Evolutionary conservation across 352 stramenopile species (phyloP), one percentile per base, ranked within the genome.

Genomic region (Phytophthora litchii): DNA sequence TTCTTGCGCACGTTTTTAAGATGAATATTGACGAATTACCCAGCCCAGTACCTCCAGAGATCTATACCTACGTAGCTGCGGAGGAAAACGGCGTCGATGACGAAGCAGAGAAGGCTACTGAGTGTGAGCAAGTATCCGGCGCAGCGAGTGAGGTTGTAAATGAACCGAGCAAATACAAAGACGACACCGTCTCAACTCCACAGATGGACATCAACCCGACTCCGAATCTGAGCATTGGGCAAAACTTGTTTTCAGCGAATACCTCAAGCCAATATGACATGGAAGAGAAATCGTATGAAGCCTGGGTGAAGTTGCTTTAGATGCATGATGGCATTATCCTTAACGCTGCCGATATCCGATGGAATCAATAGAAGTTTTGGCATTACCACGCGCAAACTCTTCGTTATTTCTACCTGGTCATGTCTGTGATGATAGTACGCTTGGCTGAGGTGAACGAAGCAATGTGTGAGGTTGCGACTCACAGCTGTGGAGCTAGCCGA

Each of bases 1-100:
- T 88, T 20, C 70, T 93, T 41, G 74, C 69, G 35, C 76, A 68
- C 7, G 76, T 91, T 17, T 91, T 93, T 37, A 83, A 81, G 45
- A 93, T 91, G 83, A 17, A 54, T 3, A 78, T 93, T 23, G 62
- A 61, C 14, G 70, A 80, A 53, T 62, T 90, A 27, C 74, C 76
- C 19, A 57, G 42, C 35, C 76, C 78, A 20, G 64, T 78, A 36
- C 76, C 80, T 5, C 41, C 48, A n/a, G 76, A 84, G 41, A 73
- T 90, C 20, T 73, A 74, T 13, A 58, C 47, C 1, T 86, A 86
- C 51, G 59, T 54, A 31, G 42, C 68, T 35, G 23, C 25, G 48
- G 46, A 47, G 9, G 64, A 51, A 41, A 50, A 19, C 16, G 27
- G 4, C n/a, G 47, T 34, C 10, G 20, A 9, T 27, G 27, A 44